Evolutionary conservation across 768 basidiomycete species (phyloP), one percentile per base, ranked within the genome.

Genomic region (Leccinum imitatum): DNA sequence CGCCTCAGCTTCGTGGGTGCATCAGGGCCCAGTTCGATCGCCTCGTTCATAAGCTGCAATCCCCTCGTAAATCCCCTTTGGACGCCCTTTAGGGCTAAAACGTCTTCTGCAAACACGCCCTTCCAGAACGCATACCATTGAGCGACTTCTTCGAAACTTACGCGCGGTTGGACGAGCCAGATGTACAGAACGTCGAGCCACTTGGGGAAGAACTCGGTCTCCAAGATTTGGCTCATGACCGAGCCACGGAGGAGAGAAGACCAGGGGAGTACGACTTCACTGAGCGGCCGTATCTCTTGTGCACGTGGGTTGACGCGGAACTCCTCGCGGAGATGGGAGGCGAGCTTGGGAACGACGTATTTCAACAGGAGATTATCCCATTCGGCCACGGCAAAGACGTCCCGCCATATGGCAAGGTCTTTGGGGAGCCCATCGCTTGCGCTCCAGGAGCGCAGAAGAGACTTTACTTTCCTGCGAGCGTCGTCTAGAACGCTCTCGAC

Each of bases 101-200:
- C 75, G 15, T 80, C 75, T 63, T 88, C 88, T 0, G 91, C 82
- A 72, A 98, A 93, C 44, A 74, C 74, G 2, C 75, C 73, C 73
- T 95, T 96, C 96, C 96, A 98, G 72, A 86, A 91, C 1, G 81
- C 82, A 72, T 89, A 97, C 97, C 97, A 99, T 60, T 90, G 84
- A 3, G 90, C 90, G 10, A 99, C 93, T 73, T 98, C 93, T 65
- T 90, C 92, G 66, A 93, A 90, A 76, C 86, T 95, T 68, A 90
- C 90, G 50, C 78, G 84, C 1, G 93, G 92, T 67, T 93, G 91
- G n/a, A 89, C 80, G 44, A 99, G 87, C 97, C 97, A 98, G 50
- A 93, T 75, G 69, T 95, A 88, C 23, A 99, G 78, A 21, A 91
- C 87, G 53, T 94, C 90, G 60, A 98, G 80, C 95, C 95, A 99